Conservation (phyloP, 2,329 filamentous ascomycete species). For the Claviceps arundinis region DNA sequence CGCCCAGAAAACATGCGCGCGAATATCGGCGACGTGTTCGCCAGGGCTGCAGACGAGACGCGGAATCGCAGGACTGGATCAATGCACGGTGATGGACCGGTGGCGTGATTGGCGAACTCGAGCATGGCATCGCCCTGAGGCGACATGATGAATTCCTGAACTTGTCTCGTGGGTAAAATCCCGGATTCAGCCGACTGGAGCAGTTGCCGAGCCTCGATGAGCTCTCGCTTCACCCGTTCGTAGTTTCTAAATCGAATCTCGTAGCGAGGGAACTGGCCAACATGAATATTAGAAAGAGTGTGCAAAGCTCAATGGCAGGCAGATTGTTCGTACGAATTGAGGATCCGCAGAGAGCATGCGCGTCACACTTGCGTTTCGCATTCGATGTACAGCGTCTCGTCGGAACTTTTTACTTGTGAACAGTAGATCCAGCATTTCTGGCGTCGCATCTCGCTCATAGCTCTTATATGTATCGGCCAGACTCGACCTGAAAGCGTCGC, state of each 20-base stretch:
- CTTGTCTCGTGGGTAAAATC: conserved; percentile 23
- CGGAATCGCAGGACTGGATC: conserved; percentile 34
- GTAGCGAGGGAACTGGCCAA: conserved; percentile 28
- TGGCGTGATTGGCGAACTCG: conserved; percentile 33
- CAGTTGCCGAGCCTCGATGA: conserved; percentile 25
- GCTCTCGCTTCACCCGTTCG: conserved; percentile 29
- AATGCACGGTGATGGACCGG: conserved; percentile 15
- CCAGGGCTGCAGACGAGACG: conserved; percentile 36
- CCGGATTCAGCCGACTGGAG: conserved; percentile 27
- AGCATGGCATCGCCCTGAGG: conserved; percentile 35
- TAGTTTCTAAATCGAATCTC: conserved; percentile 35
- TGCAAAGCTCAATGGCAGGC: background rate
- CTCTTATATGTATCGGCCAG: conserved; percentile 31
- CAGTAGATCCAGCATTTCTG: conserved; percentile 28
- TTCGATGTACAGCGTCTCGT: conserved; percentile 27
- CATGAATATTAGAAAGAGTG: background rate
- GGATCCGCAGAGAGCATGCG: conserved; percentile 29
- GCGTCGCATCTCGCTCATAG: conserved; percentile 30
- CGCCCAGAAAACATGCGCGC: conserved; percentile 30
- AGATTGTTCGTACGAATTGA: conserved; percentile 24
- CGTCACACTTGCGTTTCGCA: conserved; percentile 32
- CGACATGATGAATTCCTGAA: conserved; percentile 30
- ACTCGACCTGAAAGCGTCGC: conserved; percentile 26
- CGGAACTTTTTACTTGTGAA: conserved; percentile 30
- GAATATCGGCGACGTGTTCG: conserved; percentile 39